Evolutionary conservation across 2,329 filamentous ascomycete genomes (phyloP), one percentile per base, ranked within the genome.

Genomic region (Colletotrichum cuscutae): DNA sequence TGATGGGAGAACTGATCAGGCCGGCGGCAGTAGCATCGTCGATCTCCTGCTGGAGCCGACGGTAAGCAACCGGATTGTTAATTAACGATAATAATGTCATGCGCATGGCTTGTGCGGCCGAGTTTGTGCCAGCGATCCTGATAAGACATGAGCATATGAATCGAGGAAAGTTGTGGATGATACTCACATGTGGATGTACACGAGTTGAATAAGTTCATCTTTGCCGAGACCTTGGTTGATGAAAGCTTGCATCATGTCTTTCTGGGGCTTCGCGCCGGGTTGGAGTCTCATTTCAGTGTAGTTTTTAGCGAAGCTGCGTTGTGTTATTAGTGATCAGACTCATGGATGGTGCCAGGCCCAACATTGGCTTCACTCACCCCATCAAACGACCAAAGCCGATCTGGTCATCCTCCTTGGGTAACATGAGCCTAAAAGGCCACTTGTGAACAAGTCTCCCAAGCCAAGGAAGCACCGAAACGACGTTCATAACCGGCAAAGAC

Each of bases 121-220:
- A 90, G 80, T 91, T 89, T 24, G 89, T 90, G 30, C 89, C 89
- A 7, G 89, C 89, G 77, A 90, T 88, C 74, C 87, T 89, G 54
- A 5, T 5, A 1, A 3, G 1, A 13, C 19, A n/a, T 68, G 13
- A 59, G 42, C 4, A 8, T 22, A 2, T 2, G 37, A 0, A 8
- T 26, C 49, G 22, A 46, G 1, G 52, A 56, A 35, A 35, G 0
- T 19, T 30, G 11, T 22, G 3, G 2, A 13, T 0, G 19, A 15
- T 32, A 66, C 78, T 71, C 71, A 83, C 83, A 84, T 82, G 24
- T 83, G 81, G 11, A 85, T 78, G 35, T 83, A 81, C 1, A 81
- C 81, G 62, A 85, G 82, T 28, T 83, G 79, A 9, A 80, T 80
- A n/a, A 84, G 78, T 30, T 84, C 81, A 9, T 80, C 74, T 26